These are phyloP conservation scores for Lachnellula willkommii DNA, from an alignment of 2,329 filamentous ascomycete genomes.

Conservation along the genomic window DNA sequence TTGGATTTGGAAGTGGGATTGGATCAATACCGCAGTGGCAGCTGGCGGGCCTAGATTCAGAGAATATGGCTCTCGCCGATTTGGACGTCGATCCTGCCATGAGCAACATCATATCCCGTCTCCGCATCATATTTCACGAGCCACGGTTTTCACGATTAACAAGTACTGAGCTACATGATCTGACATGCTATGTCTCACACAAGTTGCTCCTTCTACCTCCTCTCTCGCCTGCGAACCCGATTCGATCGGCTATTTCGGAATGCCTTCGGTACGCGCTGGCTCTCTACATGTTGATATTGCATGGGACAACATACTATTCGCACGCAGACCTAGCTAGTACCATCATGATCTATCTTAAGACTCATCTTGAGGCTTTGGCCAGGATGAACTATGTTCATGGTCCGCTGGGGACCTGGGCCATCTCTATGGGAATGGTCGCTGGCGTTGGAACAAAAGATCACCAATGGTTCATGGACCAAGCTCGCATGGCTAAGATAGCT, in stretches of 20 bases:
- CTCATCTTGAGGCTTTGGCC: constrained; percentile 26
- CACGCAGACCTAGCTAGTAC: constrained; percentile 39
- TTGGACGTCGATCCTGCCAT: constrained; percentile 16
- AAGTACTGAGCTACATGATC: constrained; percentile 45
- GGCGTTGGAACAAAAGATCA: constrained; percentile 27
- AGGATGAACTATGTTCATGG: constrained; percentile 2
- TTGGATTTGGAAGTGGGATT: constrained; percentile 44
- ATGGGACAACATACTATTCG: constrained; percentile 52
- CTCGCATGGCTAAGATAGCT: constrained; percentile 10
- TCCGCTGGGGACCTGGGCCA: constrained; percentile 39
- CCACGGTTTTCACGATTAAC: no score
- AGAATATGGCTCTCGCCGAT: constrained; percentile 19
- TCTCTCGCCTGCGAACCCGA: background rate
- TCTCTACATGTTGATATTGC: constrained; percentile 49
- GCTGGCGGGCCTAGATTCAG: constrained; percentile 9
- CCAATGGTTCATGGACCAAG: constrained; percentile 30
- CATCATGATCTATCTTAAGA: constrained; percentile 32
- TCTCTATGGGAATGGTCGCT: constrained; percentile 38
- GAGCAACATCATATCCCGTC: constrained; percentile 11
- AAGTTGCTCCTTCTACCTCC: constrained; percentile 36
- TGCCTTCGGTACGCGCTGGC: constrained; percentile 43
- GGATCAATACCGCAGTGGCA: constrained; percentile 46
- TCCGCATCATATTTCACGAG: constrained; percentile 34
- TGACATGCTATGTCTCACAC: constrained; percentile 51
- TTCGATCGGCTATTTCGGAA: constrained; percentile 33